Percentiles rank a stretch among this genome's conserved stretches.
phyloP scores from a whole-genome alignment of 2,329 filamentous ascomycete genomes.

The Arthrobotrys conoides region DNA sequence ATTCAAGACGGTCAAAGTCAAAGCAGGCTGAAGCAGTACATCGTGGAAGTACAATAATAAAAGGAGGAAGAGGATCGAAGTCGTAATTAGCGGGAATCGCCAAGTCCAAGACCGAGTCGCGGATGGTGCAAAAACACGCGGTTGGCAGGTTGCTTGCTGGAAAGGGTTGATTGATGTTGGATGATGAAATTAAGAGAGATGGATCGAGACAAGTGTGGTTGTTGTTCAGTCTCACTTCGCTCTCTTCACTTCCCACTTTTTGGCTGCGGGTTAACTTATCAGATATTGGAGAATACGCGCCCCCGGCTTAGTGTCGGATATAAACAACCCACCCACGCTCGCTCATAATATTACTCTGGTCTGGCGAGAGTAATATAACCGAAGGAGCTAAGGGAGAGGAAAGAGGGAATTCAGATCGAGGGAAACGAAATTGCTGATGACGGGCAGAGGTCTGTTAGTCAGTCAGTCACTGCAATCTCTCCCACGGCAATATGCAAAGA shows the following conservation, averaged over 20 bases:
- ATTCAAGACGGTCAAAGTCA: constrained; percentile 21
- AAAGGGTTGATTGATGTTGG: constrained; percentile 1
- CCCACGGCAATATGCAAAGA: not conserved
- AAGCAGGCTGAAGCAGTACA: constrained; percentile 23
- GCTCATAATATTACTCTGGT: not conserved
- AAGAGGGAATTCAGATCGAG: not conserved
- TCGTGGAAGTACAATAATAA: not conserved
- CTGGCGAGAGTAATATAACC: constrained; percentile 7
- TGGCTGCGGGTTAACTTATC: not conserved
- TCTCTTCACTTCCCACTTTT: constrained; percentile 13
- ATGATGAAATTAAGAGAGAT: constrained; percentile 12
- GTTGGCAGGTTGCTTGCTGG: not conserved
- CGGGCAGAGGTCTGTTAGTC: not conserved
- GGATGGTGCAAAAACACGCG: constrained; percentile 12
- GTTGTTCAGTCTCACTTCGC: not conserved
- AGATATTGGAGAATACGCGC: constrained; percentile 31
- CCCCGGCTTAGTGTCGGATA: constrained; percentile 34
- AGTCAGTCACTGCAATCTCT: not conserved
- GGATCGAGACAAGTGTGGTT: constrained; percentile 18
- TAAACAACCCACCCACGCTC: constrained; percentile 37
- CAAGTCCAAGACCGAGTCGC: not conserved
- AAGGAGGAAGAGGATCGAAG: not conserved
- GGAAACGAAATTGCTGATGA: constrained; percentile 5
- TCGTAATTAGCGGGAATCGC: not conserved
- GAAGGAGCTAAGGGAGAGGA: not conserved